These are phyloP conservation scores for Chrysoporthe puriensis DNA, from an alignment of 2,329 filamentous ascomycete species.

Conservation along the genomic window DNA sequence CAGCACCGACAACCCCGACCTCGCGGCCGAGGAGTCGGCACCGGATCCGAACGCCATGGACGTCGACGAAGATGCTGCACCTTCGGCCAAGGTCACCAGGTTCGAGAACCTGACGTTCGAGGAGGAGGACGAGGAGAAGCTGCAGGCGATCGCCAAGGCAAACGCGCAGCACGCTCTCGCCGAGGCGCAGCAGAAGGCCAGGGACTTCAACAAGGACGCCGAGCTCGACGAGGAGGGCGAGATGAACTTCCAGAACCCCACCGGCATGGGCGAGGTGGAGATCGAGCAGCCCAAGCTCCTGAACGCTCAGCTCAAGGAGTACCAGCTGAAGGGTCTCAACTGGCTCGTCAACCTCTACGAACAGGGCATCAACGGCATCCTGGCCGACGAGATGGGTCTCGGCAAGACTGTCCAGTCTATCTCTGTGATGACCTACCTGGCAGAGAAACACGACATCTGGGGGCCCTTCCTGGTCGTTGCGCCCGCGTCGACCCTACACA, in stretches of 20 bases:
- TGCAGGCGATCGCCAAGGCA: constrained; percentile 85
- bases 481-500: constrained; percentile 94
- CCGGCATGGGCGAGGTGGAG: constrained; percentile 89
- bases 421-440: constrained; percentile 98
- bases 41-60: constrained; percentile 48
- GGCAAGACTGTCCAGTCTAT: constrained; percentile 99
- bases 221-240: constrained; percentile 87
- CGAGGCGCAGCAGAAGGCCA: constrained; percentile 89
- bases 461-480: constrained; percentile 96
- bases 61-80: constrained; percentile 56
- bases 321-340: constrained; percentile 98
- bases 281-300: constrained; percentile 94
- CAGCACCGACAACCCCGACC: constrained; percentile 81
- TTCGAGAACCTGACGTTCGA: constrained; percentile 97
- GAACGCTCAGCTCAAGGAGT: constrained; percentile 94
- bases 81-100: constrained; percentile 76
- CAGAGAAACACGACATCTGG: constrained; percentile 97
- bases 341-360: constrained; percentile 99
- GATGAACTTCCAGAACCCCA: constrained; percentile 99
- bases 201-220: constrained; percentile 82
- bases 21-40: constrained; percentile 55
- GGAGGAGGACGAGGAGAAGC: constrained; percentile 82
- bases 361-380: constrained; percentile 98
- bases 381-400: constrained; percentile 99
- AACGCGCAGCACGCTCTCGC: constrained; percentile 96